These are phyloP conservation scores for Emericellopsis atlantica DNA, from an alignment of 2,329 filamentous ascomycete genomes.

Conservation along the genomic window DNA sequence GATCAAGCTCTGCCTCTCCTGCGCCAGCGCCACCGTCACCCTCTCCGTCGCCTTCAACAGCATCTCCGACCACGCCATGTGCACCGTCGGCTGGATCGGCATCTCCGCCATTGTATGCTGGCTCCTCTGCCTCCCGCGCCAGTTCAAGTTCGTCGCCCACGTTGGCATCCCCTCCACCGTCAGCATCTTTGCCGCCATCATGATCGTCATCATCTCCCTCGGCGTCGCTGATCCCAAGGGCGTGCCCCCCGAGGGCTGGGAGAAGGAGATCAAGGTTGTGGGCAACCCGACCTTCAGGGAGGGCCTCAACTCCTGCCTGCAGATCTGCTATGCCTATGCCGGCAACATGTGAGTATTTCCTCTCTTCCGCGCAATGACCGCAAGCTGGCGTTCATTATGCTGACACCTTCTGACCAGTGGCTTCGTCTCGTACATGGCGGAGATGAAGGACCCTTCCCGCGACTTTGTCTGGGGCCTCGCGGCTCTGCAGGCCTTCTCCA, in stretches of 20 bases:
- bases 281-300: conserved; percentile 16
- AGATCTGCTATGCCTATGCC: conserved; percentile 22
- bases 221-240: conserved; percentile 14
- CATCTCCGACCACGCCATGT: conserved; percentile 46
- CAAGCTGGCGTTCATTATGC: background rate
- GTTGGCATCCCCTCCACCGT: conserved; percentile 18
- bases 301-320: conserved; percentile 18
- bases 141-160: conserved; percentile 33
- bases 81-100: conserved; percentile 54
- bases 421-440: conserved; percentile 20
- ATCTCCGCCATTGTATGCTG: conserved; percentile 51
- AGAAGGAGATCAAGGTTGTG: conserved; percentile 15
- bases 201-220: conserved; percentile 23
- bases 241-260: conserved; percentile 13
- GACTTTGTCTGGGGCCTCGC: conserved; percentile 17
- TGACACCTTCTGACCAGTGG: conserved; percentile 13
- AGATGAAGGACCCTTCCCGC: conserved; percentile 17
- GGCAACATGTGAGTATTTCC: conserved; percentile 6
- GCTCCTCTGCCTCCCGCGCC: conserved; percentile 52
- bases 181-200: conserved; percentile 18
- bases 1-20: conserved; percentile 60
- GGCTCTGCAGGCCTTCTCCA: conserved; percentile 17
- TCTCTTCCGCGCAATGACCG: background rate
- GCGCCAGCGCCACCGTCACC: conserved; percentile 53
- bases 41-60: conserved; percentile 59